These are phyloP conservation scores for Malassezia restricta DNA, from an alignment of 1,284 basidiomycete genomes.

Conservation along the genomic window DNA sequence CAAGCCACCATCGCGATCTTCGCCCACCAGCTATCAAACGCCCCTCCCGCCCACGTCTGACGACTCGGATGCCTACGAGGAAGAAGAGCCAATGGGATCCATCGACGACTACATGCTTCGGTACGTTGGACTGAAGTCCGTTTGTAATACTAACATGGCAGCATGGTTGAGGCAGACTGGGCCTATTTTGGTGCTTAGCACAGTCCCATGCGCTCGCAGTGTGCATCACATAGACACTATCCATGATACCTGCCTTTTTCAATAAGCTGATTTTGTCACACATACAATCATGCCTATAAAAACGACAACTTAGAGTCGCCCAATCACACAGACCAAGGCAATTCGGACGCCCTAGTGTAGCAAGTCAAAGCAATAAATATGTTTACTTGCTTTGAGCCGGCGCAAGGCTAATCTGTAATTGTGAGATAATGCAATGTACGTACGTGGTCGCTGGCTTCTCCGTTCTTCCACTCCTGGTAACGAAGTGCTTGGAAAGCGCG, in stretches of 20 bases:
- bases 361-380: no score
- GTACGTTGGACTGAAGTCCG: constrained; percentile 6
- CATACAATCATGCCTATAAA: no score
- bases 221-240: no score
- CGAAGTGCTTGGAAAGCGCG: constrained; percentile 46
- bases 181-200: constrained; percentile 55
- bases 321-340: no score
- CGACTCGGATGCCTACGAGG: constrained; percentile 49
- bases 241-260: no score
- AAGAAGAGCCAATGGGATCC: constrained; percentile 58
- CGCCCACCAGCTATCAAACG: neutral
- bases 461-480: constrained; percentile 48
- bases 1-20: neutral
- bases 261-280: no score
- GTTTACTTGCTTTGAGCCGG: constrained; percentile 15
- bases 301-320: no score
- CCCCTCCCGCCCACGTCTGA: neutral
- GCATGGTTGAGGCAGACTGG: constrained; percentile 61
- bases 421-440: constrained; percentile 10
- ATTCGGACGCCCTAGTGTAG: no score
- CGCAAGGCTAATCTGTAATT: constrained; percentile 24
- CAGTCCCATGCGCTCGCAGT: neutral
- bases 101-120: constrained; percentile 75
- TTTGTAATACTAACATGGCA: constrained; percentile 8
- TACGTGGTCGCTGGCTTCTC: constrained; percentile 44